These are phyloP conservation scores for Hypsizygus ulmarius DNA, from an alignment of 1,284 basidiomycete species.

Conservation along the genomic window DNA sequence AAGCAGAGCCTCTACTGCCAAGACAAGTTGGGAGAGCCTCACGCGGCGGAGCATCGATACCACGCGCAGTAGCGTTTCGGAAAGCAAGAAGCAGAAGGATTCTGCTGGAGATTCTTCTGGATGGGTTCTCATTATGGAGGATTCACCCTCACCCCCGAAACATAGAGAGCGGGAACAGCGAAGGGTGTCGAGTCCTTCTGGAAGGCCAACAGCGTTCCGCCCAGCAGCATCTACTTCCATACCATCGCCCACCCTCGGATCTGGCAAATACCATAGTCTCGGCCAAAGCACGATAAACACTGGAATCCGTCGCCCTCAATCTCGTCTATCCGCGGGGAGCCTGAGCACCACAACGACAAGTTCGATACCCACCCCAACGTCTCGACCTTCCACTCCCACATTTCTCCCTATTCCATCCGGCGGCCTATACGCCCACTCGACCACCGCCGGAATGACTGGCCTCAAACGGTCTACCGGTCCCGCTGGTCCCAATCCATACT, in stretches of 20 bases:
- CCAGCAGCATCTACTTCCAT: constrained; percentile 36
- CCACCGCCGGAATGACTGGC: constrained; percentile 36
- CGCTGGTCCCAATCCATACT: constrained; percentile 38
- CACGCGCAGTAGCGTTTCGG: constrained; percentile 38
- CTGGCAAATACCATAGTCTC: constrained; percentile 31
- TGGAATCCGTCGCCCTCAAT: constrained; percentile 59
- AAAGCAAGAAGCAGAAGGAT: constrained; percentile 36
- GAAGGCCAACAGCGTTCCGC: constrained; percentile 40
- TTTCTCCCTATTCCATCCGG: constrained; percentile 64
- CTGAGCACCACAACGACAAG: constrained; percentile 47
- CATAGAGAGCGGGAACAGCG: constrained; percentile 52
- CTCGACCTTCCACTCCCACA: constrained; percentile 72
- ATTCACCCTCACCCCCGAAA: constrained; percentile 68
- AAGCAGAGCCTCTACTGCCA: constrained; percentile 35
- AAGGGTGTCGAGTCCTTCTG: constrained; percentile 58
- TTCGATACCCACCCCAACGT: constrained; percentile 64
- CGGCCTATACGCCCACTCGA: constrained; percentile 41
- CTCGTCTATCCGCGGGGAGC: constrained; percentile 64
- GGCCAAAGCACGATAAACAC: constrained; percentile 41
- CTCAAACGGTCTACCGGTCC: constrained; percentile 60
- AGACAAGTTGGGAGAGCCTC: constrained; percentile 39
- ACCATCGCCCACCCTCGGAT: constrained; percentile 36
- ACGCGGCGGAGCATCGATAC: constrained; percentile 41
- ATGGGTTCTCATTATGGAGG: constrained; percentile 83
- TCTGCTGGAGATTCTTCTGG: constrained; percentile 61